Base-by-base conservation (phyloP, 768 basidiomycete genomes). In the Boletus subcaerulescens region DNA sequence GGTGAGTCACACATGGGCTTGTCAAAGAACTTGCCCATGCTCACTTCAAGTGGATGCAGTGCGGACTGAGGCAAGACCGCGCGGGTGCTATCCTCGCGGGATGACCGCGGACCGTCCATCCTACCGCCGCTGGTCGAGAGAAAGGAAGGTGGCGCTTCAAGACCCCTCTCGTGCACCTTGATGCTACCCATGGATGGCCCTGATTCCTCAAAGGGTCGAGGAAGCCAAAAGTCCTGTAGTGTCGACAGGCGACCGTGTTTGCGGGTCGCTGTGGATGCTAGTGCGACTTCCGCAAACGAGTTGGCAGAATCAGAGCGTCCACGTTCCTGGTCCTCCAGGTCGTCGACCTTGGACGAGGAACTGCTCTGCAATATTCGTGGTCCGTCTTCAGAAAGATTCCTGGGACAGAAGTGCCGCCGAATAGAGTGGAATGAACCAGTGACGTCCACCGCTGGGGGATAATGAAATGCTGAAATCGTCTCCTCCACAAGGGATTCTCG, bases 1-100 rank as follows among this genome's bases (percentile, higher is more conserved):
- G 65, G 65, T 4, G 65, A 66, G 14, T 68, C 66, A n/a, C 65
- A 68, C 4, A 60, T 13, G 0, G 61, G 53, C 33, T 45, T 36
- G 49, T 45, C 52, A 14, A 63, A 55, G 29, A 46, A 55, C 10
- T 7, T 38, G 50, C 32, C 52, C 24, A 22, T 22, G 52, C 20
- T 20, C 40, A 36, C 20, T 42, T 64, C 59, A 8, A 53, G 39
- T 7, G 41, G 17, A 11, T 45, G 43, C 20, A 42, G 7, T 6
- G 24, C 33, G 15, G 50, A 10, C 12, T n/a, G 29, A 17, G 48
- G 33, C 22, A 46, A 53, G 40, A 29, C 22, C 6, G 31, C 20
- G 4, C 22, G 24, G 13, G n/a, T 4, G n/a, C 17, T 12, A 29
- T 18, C 26, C 43, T 29, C 46, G 44, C 46, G 20, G 38, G 56